Evolutionary conservation across 768 basidiomycete species (phyloP).

Genomic region (Mycena metata): DNA sequence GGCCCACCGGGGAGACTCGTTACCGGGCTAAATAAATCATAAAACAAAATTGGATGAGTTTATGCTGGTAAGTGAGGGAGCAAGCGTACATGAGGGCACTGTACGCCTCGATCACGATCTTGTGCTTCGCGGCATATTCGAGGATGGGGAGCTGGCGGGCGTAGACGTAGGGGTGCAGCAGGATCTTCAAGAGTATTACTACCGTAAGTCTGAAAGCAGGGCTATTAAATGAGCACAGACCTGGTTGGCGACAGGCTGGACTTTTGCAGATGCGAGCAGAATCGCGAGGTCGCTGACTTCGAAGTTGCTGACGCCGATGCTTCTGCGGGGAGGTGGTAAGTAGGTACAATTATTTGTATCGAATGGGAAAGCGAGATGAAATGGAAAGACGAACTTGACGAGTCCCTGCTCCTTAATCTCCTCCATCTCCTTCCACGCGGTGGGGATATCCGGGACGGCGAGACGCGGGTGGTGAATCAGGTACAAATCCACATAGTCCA

Average conservation of each 20-base stretch:
- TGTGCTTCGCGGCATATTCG: conserved; percentile 61
- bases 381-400: conserved; percentile 52
- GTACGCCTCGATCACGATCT: conserved; percentile 70
- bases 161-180: conserved; percentile 72
- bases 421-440: conserved; percentile 70
- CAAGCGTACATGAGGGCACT: conserved; percentile 62
- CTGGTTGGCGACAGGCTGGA: conserved; percentile 79
- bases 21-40: too few relatives aligned
- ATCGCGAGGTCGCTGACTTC: conserved; percentile 62
- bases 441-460: conserved; percentile 51
- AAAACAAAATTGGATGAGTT: too few relatives aligned
- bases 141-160: conserved; percentile 60
- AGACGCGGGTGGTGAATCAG: conserved; percentile 68
- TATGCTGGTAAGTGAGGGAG: too few relatives aligned
- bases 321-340: conserved; percentile 57
- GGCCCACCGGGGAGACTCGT: too few relatives aligned
- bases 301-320: conserved; percentile 84
- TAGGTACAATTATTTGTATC: neutral
- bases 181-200: conserved; percentile 59
- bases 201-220: too few relatives aligned
- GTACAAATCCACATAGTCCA: conserved; percentile 77
- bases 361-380: conserved; percentile 12
- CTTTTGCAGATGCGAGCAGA: conserved; percentile 62
- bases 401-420: conserved; percentile 61
- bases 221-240: conserved; percentile 44